phyloP scores from a whole-genome alignment of 2,329 filamentous ascomycete genomes.

The Fusarium sp. region DNA sequence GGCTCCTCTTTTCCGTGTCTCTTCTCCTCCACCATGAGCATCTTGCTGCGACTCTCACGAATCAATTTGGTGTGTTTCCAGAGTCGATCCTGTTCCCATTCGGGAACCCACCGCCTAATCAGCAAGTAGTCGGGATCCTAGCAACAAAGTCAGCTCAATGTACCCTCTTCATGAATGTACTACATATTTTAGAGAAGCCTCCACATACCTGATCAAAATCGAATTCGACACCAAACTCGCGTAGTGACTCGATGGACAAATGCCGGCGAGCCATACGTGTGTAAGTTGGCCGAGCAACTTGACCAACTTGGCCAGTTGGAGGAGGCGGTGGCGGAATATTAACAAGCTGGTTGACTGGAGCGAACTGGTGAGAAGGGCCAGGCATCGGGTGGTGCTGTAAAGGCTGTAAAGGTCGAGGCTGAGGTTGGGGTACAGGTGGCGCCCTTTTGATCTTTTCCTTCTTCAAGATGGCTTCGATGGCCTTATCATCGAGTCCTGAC shows the following conservation, averaged over 20 bases:
- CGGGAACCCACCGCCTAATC: conserved; percentile 79
- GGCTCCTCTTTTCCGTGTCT: conserved; percentile 58
- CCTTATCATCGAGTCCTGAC: conserved; percentile 69
- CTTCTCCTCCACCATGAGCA: conserved; percentile 63
- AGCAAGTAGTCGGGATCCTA: conserved; percentile 77
- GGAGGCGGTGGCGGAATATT: conserved; percentile 4
- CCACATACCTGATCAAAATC: conserved; percentile 67
- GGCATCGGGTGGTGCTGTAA: conserved; percentile 21
- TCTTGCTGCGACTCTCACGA: conserved; percentile 66
- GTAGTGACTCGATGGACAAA: conserved; percentile 72
- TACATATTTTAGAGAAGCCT: neutral
- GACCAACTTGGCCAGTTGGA: conserved; percentile 16
- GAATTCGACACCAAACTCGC: conserved; percentile 67
- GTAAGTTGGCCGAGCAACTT: conserved; percentile 64
- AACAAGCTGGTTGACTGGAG: conserved; percentile 18
- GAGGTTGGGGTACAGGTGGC: conserved; percentile 22
- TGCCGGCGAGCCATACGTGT: conserved; percentile 73
- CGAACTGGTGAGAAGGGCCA: conserved; percentile 15
- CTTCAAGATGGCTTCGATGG: conserved; percentile 70
- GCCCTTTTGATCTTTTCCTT: conserved; percentile 63
- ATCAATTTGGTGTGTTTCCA: conserved; percentile 78
- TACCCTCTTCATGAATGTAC: neutral
- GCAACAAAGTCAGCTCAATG: conserved; percentile 49
- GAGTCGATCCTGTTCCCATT: conserved; percentile 77
- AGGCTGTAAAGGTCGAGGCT: conserved; percentile 10